phyloP scores from a whole-genome alignment of 2,329 filamentous ascomycete species.

The Fusarium armeniacum region DNA sequence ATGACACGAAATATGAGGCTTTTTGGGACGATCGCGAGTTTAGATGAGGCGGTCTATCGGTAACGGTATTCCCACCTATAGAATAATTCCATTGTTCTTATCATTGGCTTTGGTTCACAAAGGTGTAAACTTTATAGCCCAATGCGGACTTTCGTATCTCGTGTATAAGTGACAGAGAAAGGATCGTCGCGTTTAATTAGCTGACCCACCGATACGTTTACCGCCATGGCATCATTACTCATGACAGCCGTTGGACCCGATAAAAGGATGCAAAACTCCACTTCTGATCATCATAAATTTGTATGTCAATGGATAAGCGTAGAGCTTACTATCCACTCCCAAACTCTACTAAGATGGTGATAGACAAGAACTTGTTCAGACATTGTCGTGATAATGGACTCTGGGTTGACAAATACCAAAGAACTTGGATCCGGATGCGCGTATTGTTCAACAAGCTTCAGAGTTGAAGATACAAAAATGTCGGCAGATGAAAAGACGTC shows the following conservation, averaged over 20 bases:
- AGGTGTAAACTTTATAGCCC: too few relatives aligned
- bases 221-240: background rate
- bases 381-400: background rate
- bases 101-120: too few relatives aligned
- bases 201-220: background rate
- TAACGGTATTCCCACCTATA: background rate
- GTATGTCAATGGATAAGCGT: background rate
- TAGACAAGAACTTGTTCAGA: background rate
- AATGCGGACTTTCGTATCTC: background rate
- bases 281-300: background rate
- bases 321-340: background rate
- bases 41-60: background rate
- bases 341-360: conserved; percentile 1
- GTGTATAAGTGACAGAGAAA: background rate
- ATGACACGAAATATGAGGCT: background rate
- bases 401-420: background rate
- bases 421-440: background rate
- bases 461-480: background rate
- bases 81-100: background rate
- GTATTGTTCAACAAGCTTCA: background rate
- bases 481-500: background rate
- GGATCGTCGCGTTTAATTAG: conserved; percentile 4
- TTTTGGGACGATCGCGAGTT: background rate
- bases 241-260: background rate
- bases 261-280: background rate